A percentile compares a stretch with the other conserved stretches of the same genome.
These are phyloP conservation scores for Chrysanthemum seticuspe DNA, from an alignment of 129 eudicot genomes.

Conservation along the genomic window DNA sequence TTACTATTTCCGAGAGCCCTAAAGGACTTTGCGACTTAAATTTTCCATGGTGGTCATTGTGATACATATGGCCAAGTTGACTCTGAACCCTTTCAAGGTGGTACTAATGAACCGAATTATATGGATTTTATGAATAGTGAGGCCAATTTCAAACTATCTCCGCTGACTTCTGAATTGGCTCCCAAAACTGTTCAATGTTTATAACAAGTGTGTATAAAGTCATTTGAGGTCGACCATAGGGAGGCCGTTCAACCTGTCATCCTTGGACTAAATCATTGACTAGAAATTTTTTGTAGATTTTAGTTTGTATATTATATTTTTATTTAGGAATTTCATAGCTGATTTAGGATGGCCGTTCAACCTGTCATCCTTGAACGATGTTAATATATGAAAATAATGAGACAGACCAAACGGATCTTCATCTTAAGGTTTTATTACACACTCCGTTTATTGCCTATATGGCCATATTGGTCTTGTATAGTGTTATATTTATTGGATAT, in stretches of 20 bases:
- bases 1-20: too few relatives aligned
- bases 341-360: constrained; percentile 8
- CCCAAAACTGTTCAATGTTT: background rate
- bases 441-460: background rate
- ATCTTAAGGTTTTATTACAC: constrained; percentile 21
- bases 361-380: too few relatives aligned
- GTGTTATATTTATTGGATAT: background rate
- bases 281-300: constrained; percentile 34
- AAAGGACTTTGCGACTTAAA: too few relatives aligned
- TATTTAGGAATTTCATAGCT: background rate
- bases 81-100: too few relatives aligned
- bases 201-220: constrained; percentile 3
- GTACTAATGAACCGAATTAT: too few relatives aligned
- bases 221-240: constrained; percentile 23
- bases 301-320: constrained; percentile 26
- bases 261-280: constrained; percentile 11
- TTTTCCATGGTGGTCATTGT: too few relatives aligned
- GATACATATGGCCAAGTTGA: too few relatives aligned
- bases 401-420: constrained; percentile 1
- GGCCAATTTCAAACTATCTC: too few relatives aligned
- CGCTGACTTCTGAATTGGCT: too few relatives aligned
- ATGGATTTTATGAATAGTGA: too few relatives aligned
- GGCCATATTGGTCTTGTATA: background rate
- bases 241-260: constrained; percentile 11
- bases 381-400: constrained; percentile 21